A percentile compares a stretch with the other conserved stretches of the same genome.
phyloP scores from a whole-genome alignment of 257 asterid species.

The Fraxinus americana region DNA sequence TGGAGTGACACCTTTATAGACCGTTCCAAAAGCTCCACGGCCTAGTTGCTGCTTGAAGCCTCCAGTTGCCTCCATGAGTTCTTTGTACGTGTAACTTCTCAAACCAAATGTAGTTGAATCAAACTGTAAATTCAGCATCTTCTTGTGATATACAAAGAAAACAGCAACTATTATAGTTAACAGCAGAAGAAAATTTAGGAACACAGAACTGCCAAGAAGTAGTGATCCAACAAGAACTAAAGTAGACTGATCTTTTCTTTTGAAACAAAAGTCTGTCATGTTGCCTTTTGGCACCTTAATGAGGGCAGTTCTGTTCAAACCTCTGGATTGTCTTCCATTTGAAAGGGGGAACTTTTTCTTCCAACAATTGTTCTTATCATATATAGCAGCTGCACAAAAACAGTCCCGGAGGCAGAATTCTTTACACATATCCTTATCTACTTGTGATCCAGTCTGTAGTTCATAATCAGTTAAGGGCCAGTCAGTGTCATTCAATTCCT shows the following conservation, averaged over 20 bases:
- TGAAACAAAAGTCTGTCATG: background rate
- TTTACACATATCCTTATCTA: conserved; percentile 24
- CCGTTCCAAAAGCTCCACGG: conserved; percentile 55
- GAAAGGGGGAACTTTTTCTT: conserved; percentile 52
- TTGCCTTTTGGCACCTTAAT: conserved; percentile 27
- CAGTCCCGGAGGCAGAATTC: conserved; percentile 41
- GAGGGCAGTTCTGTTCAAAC: conserved; percentile 15
- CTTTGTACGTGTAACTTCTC: conserved; percentile 37
- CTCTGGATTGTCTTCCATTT: conserved; percentile 28
- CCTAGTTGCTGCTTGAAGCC: conserved; percentile 47
- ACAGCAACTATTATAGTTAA: conserved; percentile 11
- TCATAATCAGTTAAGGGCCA: conserved; percentile 48
- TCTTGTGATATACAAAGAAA: conserved; percentile 20
- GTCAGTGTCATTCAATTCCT: conserved; percentile 30
- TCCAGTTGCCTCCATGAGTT: conserved; percentile 38
- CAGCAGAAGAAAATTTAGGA: conserved; percentile 33
- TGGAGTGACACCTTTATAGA: conserved; percentile 43
- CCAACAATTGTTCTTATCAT: conserved; percentile 29
- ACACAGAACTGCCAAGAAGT: conserved; percentile 43
- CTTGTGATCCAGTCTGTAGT: background rate
- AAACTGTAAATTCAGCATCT: conserved; percentile 1
- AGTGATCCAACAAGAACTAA: conserved; percentile 36
- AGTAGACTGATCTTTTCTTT: conserved; percentile 11
- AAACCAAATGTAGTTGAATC: conserved; percentile 18
- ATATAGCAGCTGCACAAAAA: conserved; percentile 43